Base-by-base conservation (phyloP, 306 rosid genomes). In the Dryas octopetala region DNA sequence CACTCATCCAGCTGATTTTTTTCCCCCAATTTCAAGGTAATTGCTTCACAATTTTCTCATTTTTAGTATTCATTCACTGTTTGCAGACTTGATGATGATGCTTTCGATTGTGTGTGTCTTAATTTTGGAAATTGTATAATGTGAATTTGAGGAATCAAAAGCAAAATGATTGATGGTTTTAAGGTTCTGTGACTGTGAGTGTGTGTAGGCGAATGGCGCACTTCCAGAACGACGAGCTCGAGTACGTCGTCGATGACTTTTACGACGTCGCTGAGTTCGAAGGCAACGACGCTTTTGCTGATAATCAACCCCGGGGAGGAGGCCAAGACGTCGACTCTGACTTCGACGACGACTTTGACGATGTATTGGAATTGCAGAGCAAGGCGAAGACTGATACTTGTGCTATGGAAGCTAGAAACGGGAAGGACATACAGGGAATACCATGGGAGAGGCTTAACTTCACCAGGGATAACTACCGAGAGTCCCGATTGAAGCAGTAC, bases 401-500 rank as follows among this genome's bases (percentile, higher is more conserved):
- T 6, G 93, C 98, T 69, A 46, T 73, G 68, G 97, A 91, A 66
- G 95, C 93, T 7, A 74, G 94, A 78, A 86, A 87, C n/a, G 97
- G 98, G 71, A 89, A 90, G 71, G 98, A 94, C 67, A 87, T 94
- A 8, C 98, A 93, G 67, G 98, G 98, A 57, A 91, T 93, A 69
- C 96, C 94, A 1, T 93, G 98, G 98, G 92, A 93, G 85, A 91
- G 87, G 89, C 96, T 93, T 13, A 87, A 82, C 69, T 87, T 84
- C 55, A 84, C 86, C 19, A 91, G 96, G 76, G 91, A 91, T 46
- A 40, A 85, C 44, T 93, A 91, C 77, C 97, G 98, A 9, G 88
- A 88, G 71, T 87, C 86, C 45, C 88, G 96, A 23, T 79, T 93
- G 90, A 87, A 81, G 83, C 96, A 88, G 73, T 93, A 91, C 78